Evolutionary conservation across 805 yeast genomes (phyloP).

Genomic region (Wickerhamiella dianesei): DNA sequence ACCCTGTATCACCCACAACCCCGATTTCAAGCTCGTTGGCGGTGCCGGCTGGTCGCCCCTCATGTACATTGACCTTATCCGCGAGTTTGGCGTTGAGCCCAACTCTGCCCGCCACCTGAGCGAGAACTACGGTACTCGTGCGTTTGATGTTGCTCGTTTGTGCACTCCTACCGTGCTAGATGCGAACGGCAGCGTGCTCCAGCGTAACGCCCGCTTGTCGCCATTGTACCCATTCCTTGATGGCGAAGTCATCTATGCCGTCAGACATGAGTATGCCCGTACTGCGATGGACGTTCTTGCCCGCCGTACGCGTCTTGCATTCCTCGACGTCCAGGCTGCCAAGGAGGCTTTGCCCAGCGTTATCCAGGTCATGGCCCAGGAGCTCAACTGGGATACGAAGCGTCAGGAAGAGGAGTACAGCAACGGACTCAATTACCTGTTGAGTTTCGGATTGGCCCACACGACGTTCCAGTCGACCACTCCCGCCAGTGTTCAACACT

Average conservation of each 20-base stretch:
- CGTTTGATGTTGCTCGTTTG: constrained; percentile 53
- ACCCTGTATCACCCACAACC: constrained; percentile 40
- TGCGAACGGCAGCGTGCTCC: constrained; percentile 33
- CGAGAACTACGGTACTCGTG: constrained; percentile 78
- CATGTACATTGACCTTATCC: constrained; percentile 65
- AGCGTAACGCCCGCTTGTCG: constrained; percentile 24
- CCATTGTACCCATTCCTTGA: constrained; percentile 58
- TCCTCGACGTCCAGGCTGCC: constrained; percentile 78
- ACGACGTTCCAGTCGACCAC: constrained; percentile 7
- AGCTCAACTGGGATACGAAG: constrained; percentile 56
- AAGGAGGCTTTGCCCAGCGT: constrained; percentile 69
- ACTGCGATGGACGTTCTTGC: constrained; percentile 83
- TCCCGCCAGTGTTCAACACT: constrained; percentile 7
- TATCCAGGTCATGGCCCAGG: constrained; percentile 70
- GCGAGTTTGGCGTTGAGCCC: constrained; percentile 58
- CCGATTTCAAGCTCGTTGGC: constrained; percentile 47
- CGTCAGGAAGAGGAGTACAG: constrained; percentile 40
- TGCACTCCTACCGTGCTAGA: constrained; percentile 23
- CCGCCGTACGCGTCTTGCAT: constrained; percentile 86
- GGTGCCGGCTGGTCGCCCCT: constrained; percentile 68
- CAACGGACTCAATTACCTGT: constrained; percentile 25
- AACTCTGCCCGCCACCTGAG: constrained; percentile 70
- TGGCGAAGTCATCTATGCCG: constrained; percentile 75
- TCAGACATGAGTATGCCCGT: constrained; percentile 71
- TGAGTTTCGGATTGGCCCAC: constrained; percentile 28